phyloP scores from a whole-genome alignment of 495 filamentous ascomycete species.

The Annulohypoxylon moriforme region DNA sequence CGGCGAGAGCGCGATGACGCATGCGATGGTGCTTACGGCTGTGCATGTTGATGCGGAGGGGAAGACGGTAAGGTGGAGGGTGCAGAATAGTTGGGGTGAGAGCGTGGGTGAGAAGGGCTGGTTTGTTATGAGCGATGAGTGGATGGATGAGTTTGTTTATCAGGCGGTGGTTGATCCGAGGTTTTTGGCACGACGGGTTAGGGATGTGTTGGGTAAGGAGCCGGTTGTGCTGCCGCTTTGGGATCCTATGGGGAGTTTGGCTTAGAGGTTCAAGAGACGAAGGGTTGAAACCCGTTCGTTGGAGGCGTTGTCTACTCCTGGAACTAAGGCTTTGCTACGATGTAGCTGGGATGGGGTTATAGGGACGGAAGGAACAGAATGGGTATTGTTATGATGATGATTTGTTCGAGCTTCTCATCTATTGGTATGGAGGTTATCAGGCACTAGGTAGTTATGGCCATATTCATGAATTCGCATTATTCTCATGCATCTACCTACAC shows the following conservation, averaged over 20 bases:
- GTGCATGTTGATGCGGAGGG: slow-evolving; percentile 76
- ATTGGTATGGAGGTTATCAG: background rate
- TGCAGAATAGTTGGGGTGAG: slow-evolving; percentile 86
- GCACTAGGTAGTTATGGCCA: background rate
- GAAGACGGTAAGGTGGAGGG: slow-evolving; percentile 77
- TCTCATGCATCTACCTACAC: background rate
- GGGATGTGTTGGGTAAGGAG: slow-evolving; percentile 74
- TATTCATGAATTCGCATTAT: background rate
- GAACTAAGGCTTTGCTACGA: too few relatives aligned
- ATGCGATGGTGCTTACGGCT: slow-evolving; percentile 89
- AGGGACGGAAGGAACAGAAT: background rate
- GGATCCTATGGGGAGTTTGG: slow-evolving; percentile 90
- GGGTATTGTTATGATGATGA: slow-evolving; percentile 1
- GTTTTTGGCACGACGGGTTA: slow-evolving; percentile 72
- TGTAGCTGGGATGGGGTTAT: background rate
- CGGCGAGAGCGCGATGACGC: slow-evolving; percentile 83
- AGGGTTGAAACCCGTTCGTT: background rate
- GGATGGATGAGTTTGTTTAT: slow-evolving; percentile 90
- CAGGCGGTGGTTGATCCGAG: slow-evolving; percentile 85
- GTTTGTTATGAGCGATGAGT: slow-evolving; percentile 86
- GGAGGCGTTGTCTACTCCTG: too few relatives aligned
- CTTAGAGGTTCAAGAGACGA: slow-evolving; percentile 53
- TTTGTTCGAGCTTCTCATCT: slow-evolving; percentile 9
- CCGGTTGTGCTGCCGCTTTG: slow-evolving; percentile 79
- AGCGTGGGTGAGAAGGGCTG: slow-evolving; percentile 76